Evolutionary conservation across 2,329 filamentous ascomycete species (phyloP).

Genomic region (Colletotrichum sp.): DNA sequence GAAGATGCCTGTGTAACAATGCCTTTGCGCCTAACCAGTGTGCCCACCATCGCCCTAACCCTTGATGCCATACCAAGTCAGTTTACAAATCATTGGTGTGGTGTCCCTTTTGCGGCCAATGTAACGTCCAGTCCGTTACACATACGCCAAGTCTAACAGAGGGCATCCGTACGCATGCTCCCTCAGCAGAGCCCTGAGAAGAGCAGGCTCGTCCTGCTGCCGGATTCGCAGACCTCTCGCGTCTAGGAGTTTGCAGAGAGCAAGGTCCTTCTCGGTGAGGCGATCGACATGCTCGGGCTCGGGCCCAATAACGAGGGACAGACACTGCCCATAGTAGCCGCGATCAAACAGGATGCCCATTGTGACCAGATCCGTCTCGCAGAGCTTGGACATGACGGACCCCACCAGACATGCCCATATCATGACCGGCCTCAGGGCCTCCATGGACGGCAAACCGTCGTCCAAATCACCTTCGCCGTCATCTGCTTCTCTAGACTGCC

Average conservation of each 20-base stretch:
- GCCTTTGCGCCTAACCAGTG: not conserved
- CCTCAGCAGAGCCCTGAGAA: not conserved
- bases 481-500: not conserved
- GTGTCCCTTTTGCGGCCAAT: not conserved
- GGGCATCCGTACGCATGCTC: not conserved
- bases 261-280: slow-evolving; percentile 25
- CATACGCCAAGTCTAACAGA: not conserved
- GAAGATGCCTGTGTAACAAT: not conserved
- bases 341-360: slow-evolving; percentile 24
- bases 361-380: slow-evolving; percentile 7
- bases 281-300: slow-evolving; percentile 16
- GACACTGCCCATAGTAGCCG: slow-evolving; percentile 27
- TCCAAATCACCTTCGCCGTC: not conserved
- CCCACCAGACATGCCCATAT: slow-evolving; percentile 33
- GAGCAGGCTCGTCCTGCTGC: not conserved
- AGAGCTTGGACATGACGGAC: slow-evolving; percentile 27
- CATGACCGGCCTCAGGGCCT: slow-evolving; percentile 24
- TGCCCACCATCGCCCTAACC: not conserved
- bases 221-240: slow-evolving; percentile 3
- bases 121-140: not conserved
- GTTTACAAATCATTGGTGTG: not conserved
- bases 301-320: slow-evolving; percentile 23
- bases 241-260: slow-evolving; percentile 23
- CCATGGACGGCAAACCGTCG: not conserved
- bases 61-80: not conserved